Conservation (phyloP, 2,329 filamentous ascomycete species). For the Beauveria scarabaeidicola region DNA sequence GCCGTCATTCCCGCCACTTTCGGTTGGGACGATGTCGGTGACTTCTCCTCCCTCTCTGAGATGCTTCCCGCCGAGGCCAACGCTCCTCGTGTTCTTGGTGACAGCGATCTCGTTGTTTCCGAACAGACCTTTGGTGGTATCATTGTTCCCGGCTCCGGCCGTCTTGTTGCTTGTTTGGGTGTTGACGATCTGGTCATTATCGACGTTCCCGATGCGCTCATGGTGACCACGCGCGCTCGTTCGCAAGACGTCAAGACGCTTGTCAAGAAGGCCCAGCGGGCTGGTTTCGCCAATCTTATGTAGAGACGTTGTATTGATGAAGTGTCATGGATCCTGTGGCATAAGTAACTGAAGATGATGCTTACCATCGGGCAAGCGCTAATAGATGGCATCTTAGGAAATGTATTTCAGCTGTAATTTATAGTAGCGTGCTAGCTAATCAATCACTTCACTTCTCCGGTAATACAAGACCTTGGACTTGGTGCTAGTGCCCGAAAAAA, state of each 20-base stretch:
- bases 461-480: not conserved
- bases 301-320: conserved; percentile 12
- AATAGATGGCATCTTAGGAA: conserved; percentile 8
- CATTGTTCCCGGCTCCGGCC: conserved; percentile 19
- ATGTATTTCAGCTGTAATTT: conserved; percentile 11
- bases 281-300: conserved; percentile 17
- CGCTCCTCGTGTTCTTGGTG: conserved; percentile 17
- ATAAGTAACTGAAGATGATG: conserved; percentile 3
- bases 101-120: conserved; percentile 18
- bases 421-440: conserved; percentile 12
- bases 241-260: conserved; percentile 21
- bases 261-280: conserved; percentile 19
- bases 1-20: conserved; percentile 21
- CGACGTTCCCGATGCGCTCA: conserved; percentile 20
- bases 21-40: conserved; percentile 21
- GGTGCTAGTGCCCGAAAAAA: not conserved
- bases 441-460: conserved; percentile 8
- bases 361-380: not conserved
- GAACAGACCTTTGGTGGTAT: conserved; percentile 20
- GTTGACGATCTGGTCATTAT: conserved; percentile 21
- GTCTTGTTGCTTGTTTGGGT: conserved; percentile 19
- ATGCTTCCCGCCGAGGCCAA: conserved; percentile 21
- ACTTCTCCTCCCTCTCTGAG: conserved; percentile 20
- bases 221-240: conserved; percentile 20
- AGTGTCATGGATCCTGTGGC: conserved; percentile 2